Conservation (phyloP, 2,329 filamentous ascomycete genomes). For the Alternaria postmessia region DNA sequence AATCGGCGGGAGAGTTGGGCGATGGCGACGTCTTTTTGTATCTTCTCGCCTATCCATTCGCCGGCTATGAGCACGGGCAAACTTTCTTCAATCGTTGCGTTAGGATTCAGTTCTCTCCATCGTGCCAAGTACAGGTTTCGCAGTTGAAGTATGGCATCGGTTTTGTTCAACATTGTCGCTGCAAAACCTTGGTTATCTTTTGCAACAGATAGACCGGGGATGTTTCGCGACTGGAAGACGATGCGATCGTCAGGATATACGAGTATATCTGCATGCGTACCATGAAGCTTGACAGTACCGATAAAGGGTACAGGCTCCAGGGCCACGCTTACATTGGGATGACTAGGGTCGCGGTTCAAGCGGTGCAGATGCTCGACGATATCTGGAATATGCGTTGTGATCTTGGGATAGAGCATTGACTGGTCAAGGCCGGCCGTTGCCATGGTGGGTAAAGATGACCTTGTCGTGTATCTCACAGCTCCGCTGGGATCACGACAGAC, state of each 20-base stretch:
- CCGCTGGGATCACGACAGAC: not conserved
- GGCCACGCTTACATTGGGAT: conserved; percentile 7
- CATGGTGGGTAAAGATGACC: conserved; percentile 15
- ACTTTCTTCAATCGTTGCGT: conserved; percentile 2
- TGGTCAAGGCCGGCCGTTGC: conserved; percentile 14
- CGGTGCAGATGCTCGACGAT: conserved; percentile 25
- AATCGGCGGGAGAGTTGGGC: conserved; percentile 35
- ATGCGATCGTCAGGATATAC: conserved; percentile 30
- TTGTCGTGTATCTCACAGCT: not conserved
- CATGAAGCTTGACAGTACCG: conserved; percentile 46
- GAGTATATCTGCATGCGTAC: conserved; percentile 45
- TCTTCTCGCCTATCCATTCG: conserved; percentile 41
- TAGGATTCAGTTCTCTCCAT: conserved; percentile 30
- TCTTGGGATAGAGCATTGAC: conserved; percentile 41
- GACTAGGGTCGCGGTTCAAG: conserved; percentile 13
- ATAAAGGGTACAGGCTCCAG: conserved; percentile 29
- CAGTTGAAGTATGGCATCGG: conserved; percentile 20
- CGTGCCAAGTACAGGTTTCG: conserved; percentile 28
- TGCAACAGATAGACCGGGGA: conserved; percentile 19
- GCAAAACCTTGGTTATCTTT: conserved; percentile 41
- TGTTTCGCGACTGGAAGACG: conserved; percentile 37
- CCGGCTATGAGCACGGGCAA: conserved; percentile 38
- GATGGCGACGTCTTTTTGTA: conserved; percentile 35
- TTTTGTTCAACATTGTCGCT: conserved; percentile 28
- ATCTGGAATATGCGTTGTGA: conserved; percentile 35